Evolutionary conservation across 2,329 filamentous ascomycete species (phyloP).

Genomic region (Epichloe coenophiala): DNA sequence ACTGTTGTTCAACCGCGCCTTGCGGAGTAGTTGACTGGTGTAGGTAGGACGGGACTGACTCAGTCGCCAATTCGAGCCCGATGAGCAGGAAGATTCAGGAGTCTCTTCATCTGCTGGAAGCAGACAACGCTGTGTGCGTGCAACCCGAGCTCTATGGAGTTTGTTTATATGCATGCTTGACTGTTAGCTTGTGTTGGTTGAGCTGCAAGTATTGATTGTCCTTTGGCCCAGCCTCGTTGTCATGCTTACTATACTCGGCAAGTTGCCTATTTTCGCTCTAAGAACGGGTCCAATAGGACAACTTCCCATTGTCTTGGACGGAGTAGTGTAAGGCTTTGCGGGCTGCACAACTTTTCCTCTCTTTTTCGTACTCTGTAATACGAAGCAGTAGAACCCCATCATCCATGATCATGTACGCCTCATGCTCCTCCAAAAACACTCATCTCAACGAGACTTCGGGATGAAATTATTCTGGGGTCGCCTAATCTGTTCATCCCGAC

Average conservation of each 20-base stretch:
- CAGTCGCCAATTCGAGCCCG: neutral
- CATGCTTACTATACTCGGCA: neutral
- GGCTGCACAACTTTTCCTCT: no score
- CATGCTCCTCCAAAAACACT: no score
- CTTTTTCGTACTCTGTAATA: no score
- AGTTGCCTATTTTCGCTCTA: neutral
- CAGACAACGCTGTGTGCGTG: neutral
- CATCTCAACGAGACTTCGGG: no score
- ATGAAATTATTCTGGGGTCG: no score
- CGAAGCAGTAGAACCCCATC: no score
- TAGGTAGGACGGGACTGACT: neutral
- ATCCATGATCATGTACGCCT: neutral
- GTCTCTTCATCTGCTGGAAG: neutral
- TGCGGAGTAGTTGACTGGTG: neutral
- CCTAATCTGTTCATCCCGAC: no score
- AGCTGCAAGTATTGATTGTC: neutral
- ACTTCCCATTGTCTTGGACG: neutral
- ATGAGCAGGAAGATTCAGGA: neutral
- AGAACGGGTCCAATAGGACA: neutral
- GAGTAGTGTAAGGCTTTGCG: neutral
- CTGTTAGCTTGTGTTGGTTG: neutral
- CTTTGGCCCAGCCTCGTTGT: neutral
- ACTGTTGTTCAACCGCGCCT: neutral
- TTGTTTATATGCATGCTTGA: neutral
- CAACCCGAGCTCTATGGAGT: neutral